A percentile compares a stretch with the other conserved stretches of the same genome.
Evolutionary conservation across 164 flowering plant species (phyloP).

Genomic region (Santalum album): DNA sequence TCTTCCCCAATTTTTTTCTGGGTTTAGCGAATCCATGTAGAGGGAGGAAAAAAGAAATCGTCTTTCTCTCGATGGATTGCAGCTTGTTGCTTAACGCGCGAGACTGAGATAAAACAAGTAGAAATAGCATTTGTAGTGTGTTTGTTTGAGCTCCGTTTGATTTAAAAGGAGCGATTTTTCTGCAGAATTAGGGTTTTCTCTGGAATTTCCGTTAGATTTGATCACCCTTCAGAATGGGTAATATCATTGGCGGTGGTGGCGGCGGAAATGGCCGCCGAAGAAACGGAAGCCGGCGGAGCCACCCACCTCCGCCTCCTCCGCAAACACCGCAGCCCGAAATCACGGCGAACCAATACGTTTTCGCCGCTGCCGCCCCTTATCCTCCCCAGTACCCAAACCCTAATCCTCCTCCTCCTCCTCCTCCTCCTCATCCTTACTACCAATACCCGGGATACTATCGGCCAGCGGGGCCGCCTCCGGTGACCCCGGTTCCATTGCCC

Average conservation of each 20-base stretch:
- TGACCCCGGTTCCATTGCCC: slow-evolving; percentile 47
- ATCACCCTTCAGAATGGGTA: slow-evolving; percentile 37
- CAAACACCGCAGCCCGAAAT: slow-evolving; percentile 48
- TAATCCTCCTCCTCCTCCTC: slow-evolving; percentile 23
- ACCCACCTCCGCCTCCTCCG: slow-evolving; percentile 49
- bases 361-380: slow-evolving; percentile 77
- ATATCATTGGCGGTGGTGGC: slow-evolving; percentile 45
- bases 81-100: too few species aligned
- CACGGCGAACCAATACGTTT: slow-evolving; percentile 54
- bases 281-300: slow-evolving; percentile 29
- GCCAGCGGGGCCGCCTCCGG: slow-evolving; percentile 35
- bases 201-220: not conserved
- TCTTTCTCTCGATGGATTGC: too few species aligned
- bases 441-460: slow-evolving; percentile 58
- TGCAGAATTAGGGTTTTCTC: not conserved
- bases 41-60: too few species aligned
- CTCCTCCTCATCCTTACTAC: slow-evolving; percentile 19
- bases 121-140: too few species aligned
- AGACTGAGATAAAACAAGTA: too few species aligned
- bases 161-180: not conserved
- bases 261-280: slow-evolving; percentile 38
- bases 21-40: too few species aligned
- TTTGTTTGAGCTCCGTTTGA: not conserved
- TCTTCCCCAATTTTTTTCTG: too few species aligned
- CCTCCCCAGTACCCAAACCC: slow-evolving; percentile 59